Evolutionary conservation across 2,329 filamentous ascomycete species (phyloP).

Genomic region (Epichloe gansuensis): DNA sequence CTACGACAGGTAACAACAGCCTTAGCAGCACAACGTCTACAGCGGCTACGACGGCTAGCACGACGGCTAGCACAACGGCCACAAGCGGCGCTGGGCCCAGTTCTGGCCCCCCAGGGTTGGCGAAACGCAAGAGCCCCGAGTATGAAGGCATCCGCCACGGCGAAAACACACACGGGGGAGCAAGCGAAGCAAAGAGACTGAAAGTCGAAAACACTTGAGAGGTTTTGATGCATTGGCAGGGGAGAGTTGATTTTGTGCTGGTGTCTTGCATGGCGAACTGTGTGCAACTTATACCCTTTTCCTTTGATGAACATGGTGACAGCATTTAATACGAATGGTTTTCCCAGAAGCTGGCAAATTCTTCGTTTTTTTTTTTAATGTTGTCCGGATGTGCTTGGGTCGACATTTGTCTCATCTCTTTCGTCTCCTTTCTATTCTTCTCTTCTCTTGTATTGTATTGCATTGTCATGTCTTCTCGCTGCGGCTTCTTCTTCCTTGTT

Average conservation of each 20-base stretch:
- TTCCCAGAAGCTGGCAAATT: background rate
- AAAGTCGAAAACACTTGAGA: slow-evolving; percentile 31
- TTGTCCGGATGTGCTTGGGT: background rate
- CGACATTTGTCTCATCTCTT: no score
- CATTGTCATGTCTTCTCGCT: no score
- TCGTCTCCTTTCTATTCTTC: no score
- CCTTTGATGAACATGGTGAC: background rate
- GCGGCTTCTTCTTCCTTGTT: no score
- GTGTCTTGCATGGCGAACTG: background rate
- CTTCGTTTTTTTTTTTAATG: background rate
- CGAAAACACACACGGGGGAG: slow-evolving; percentile 27
- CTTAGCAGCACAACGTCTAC: slow-evolving; percentile 10
- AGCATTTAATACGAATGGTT: background rate
- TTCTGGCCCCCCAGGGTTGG: slow-evolving; percentile 8
- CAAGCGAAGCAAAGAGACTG: slow-evolving; percentile 38
- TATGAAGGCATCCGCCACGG: slow-evolving; percentile 26
- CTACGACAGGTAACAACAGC: slow-evolving; percentile 7
- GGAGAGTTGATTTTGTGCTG: background rate
- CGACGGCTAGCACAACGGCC: slow-evolving; percentile 7
- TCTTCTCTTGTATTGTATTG: no score
- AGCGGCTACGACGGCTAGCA: slow-evolving; percentile 6
- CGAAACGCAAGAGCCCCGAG: slow-evolving; percentile 48
- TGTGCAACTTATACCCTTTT: slow-evolving; percentile 8
- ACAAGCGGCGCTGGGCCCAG: slow-evolving; percentile 8
- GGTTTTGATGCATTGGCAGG: background rate